Evolutionary conservation across 306 rosid genomes (phyloP), one percentile per base, ranked within the genome.

Genomic region (Arachis stenosperma): DNA sequence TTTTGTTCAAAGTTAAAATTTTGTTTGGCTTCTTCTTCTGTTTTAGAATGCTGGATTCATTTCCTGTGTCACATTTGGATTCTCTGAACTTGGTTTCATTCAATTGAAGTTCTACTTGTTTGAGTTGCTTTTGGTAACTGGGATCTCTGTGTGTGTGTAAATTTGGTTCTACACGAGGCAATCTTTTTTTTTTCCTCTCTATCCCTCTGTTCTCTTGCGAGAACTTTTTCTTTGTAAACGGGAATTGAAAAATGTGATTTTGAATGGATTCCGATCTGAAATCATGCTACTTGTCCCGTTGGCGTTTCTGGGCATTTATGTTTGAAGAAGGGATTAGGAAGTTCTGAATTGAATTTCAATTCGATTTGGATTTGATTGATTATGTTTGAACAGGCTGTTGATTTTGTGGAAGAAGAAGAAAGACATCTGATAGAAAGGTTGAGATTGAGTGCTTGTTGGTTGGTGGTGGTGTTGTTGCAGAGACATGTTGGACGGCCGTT

Each of bases 401-500:
- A 75, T 76, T 75, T 79, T 30, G 84, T 74, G 4, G 37, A 33
- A 58, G 58, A 77, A 74, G 67, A 70, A 72, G 68, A 50, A 75
- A 75, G 73, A 75, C 58, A 37, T 70, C 33, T 56, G 80, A 77
- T 83, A 61, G 81, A 62, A 74, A 69, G 71, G 3, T 61, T 72
- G 74, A 74, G 69, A 67, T 57, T 72, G 72, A 75, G 62, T 59
- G 39, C 6, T 73, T 41, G 74, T 37, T 37, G 57, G 37, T 51
- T 59, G 15, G 10, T 13, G 37, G 36, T 37, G 76, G 37, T 69
- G 79, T 59, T 62, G 78, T 69, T 10, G 44, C 65, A 73, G 77
- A 84, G 97, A 86, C 78, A 92, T 92, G 98, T 88, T 88, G 82
- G 98, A 92, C 61, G 90, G 81, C 67, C 92, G 89, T 53, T 84